Conservation (phyloP, 2,329 filamentous ascomycete species). For the Penicillium oxalicum region DNA sequence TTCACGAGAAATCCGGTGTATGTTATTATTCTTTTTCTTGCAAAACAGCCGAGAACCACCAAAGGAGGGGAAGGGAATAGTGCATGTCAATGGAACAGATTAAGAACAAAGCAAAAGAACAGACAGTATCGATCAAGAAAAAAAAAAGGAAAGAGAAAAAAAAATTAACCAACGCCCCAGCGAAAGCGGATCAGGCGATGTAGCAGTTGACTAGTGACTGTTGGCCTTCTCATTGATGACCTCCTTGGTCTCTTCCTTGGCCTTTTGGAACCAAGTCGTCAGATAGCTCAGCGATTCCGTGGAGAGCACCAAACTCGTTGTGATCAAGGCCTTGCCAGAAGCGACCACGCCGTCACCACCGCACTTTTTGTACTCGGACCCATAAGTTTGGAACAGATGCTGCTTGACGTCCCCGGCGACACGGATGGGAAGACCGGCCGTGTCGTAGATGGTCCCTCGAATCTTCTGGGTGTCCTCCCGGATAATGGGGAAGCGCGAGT, state of each 20-base stretch:
- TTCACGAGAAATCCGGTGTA: too few species aligned
- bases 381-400: slow-evolving; percentile 41
- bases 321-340: slow-evolving; percentile 63
- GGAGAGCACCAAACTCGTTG: slow-evolving; percentile 61
- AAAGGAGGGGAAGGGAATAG: too few species aligned
- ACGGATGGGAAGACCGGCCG: slow-evolving; percentile 57
- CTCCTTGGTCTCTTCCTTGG: slow-evolving; percentile 58
- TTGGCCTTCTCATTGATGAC: slow-evolving; percentile 46
- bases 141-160: slow-evolving; percentile 1
- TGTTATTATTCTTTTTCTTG: too few species aligned
- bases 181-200: too few species aligned
- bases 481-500: slow-evolving; percentile 64
- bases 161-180: background rate
- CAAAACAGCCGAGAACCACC: too few species aligned
- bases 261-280: slow-evolving; percentile 52
- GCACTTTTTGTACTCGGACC: slow-evolving; percentile 43
- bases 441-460: slow-evolving; percentile 56
- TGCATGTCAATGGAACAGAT: too few species aligned
- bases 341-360: slow-evolving; percentile 57
- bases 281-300: slow-evolving; percentile 60
- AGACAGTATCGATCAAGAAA: slow-evolving; percentile 5
- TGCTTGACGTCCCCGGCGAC: slow-evolving; percentile 53
- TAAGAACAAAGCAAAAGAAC: slow-evolving; percentile 4
- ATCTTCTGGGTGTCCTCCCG: slow-evolving; percentile 70
- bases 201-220: slow-evolving; percentile 14